Evolutionary conservation across 73 alveolate species (phyloP).

Genomic region (Symbiodinium pilosum): DNA sequence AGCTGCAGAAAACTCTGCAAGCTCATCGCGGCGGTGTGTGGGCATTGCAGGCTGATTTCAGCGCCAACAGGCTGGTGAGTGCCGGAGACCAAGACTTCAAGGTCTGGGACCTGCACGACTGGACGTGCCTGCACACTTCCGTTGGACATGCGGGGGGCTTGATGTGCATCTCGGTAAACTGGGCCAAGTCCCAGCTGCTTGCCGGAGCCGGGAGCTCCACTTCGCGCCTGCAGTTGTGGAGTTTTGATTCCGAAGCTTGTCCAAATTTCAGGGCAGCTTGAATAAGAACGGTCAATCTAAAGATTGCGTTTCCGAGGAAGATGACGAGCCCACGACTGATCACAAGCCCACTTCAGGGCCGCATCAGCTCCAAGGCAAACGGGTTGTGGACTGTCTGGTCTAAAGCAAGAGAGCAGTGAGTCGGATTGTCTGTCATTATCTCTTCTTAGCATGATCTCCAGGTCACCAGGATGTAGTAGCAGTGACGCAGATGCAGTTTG

Average conservation of each 20-base stretch:
- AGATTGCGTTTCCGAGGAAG: no score
- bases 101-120: not conserved
- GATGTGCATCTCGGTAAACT: slow-evolving; percentile 52
- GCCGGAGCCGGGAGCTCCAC: slow-evolving; percentile 67
- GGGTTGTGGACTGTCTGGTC: no score
- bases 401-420: no score
- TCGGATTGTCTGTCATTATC: no score
- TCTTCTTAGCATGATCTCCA: no score
- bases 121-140: slow-evolving; percentile 42
- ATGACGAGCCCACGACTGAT: no score
- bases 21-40: slow-evolving; percentile 89
- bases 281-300: no score
- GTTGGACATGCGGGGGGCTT: slow-evolving; percentile 81
- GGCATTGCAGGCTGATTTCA: slow-evolving; percentile 53
- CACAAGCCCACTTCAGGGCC: no score
- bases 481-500: slow-evolving; percentile 12
- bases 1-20: not conserved
- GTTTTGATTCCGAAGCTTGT: not conserved
- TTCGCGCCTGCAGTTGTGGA: slow-evolving; percentile 22
- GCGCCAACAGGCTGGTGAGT: slow-evolving; percentile 15
- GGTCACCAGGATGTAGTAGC: slow-evolving; percentile 77
- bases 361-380: no score
- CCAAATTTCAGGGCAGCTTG: no score
- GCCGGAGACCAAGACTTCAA: slow-evolving; percentile 43
- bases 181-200: slow-evolving; percentile 24